These are phyloP conservation scores for Hypocreales sp. DNA, from an alignment of 2,329 filamentous ascomycete species.

Conservation along the genomic window DNA sequence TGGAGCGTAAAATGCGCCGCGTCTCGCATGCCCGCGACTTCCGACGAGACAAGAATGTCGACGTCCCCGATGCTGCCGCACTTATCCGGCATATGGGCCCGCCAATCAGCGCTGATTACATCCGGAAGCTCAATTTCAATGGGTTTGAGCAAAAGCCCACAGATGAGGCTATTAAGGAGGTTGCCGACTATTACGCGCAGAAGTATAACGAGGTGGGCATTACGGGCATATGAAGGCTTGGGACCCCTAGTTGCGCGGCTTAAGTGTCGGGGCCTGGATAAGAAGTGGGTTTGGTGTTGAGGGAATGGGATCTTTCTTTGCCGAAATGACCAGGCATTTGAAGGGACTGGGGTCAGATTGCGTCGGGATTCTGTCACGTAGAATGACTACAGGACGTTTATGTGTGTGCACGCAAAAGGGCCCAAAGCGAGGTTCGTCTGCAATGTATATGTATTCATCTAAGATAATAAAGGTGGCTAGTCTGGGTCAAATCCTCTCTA, in stretches of 20 bases:
- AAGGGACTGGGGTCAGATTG: too few relatives aligned
- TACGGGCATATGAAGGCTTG: slow-evolving; percentile 2
- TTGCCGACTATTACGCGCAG: slow-evolving; percentile 4
- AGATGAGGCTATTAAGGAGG: slow-evolving; percentile 3
- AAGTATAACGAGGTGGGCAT: slow-evolving; percentile 4
- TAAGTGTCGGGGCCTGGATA: neutral
- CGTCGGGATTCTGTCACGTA: too few relatives aligned
- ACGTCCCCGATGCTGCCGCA: slow-evolving; percentile 6
- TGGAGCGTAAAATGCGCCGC: slow-evolving; percentile 12
- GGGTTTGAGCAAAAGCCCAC: slow-evolving; percentile 5
- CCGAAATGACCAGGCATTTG: too few relatives aligned
- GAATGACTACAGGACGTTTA: too few relatives aligned
- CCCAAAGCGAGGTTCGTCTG: too few relatives aligned
- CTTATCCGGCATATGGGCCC: slow-evolving; percentile 4
- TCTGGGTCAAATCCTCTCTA: too few relatives aligned
- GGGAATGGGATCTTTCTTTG: too few relatives aligned
- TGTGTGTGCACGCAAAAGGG: too few relatives aligned
- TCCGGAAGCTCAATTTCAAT: slow-evolving; percentile 5
- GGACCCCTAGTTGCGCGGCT: neutral
- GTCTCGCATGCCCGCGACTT: slow-evolving; percentile 5
- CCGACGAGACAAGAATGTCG: slow-evolving; percentile 2
- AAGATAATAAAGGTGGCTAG: too few relatives aligned
- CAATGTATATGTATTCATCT: too few relatives aligned
- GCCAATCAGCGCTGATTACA: slow-evolving; percentile 5
- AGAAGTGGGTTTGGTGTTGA: neutral